phyloP scores from a whole-genome alignment of 140 eudicot species.

The Ambrosia hybrid region DNA sequence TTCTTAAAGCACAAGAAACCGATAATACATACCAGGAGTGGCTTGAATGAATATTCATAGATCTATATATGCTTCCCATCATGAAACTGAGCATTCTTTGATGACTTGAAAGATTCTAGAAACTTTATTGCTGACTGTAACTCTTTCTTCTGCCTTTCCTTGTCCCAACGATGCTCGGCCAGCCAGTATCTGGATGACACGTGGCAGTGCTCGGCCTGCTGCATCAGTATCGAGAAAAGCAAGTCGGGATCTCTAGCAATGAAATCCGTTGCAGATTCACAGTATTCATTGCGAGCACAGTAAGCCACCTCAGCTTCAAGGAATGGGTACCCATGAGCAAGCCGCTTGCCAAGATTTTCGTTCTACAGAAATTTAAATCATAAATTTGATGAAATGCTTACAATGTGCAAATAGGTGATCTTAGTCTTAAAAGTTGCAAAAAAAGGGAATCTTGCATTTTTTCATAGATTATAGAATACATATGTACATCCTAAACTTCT shows the following conservation, averaged over 20 bases:
- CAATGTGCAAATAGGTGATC: not conserved
- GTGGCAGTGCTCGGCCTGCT: conserved; percentile 82
- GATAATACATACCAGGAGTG: conserved; percentile 27
- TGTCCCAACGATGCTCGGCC: conserved; percentile 84
- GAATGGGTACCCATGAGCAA: conserved; percentile 97
- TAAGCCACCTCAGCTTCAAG: conserved; percentile 98
- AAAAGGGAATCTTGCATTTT: not conserved
- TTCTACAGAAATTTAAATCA: conserved; percentile 36
- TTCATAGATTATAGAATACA: not conserved
- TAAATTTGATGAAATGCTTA: not conserved
- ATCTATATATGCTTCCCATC: conserved; percentile 82
- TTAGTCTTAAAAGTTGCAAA: not conserved
- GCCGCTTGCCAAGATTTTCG: conserved; percentile 90
- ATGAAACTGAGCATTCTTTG: conserved; percentile 81
- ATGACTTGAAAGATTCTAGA: conserved; percentile 81
- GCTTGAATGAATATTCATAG: not conserved
- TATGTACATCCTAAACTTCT: conserved; percentile 8
- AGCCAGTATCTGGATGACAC: conserved; percentile 73
- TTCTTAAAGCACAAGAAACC: not conserved
- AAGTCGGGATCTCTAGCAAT: conserved; percentile 91
- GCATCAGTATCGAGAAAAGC: conserved; percentile 98
- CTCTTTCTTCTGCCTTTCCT: conserved; percentile 70
- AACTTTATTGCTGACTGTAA: conserved; percentile 55
- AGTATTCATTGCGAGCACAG: conserved; percentile 86
- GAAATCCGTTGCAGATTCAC: conserved; percentile 93